Evolutionary conservation across 345 rosid species (phyloP).

Genomic region (Citrus cavaleriei): DNA sequence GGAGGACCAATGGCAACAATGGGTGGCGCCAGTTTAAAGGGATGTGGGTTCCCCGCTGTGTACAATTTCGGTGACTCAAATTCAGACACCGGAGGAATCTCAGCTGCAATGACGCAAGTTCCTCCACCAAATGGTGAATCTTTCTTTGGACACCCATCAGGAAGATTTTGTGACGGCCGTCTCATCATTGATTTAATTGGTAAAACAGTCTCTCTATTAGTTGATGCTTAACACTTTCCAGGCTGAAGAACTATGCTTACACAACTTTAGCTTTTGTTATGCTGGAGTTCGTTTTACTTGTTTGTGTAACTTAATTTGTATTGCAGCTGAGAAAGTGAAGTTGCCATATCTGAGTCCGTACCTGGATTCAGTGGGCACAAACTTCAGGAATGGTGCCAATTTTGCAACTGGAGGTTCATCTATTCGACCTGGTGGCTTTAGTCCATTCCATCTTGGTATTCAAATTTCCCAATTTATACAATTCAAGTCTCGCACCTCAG

Average conservation of each 20-base stretch:
- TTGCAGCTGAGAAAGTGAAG: slow-evolving; percentile 57
- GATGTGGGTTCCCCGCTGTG: slow-evolving; percentile 46
- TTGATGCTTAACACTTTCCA: not conserved
- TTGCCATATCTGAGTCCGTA: slow-evolving; percentile 59
- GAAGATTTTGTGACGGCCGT: slow-evolving; percentile 67
- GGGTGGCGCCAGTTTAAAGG: not conserved
- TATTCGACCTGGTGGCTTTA: slow-evolving; percentile 54
- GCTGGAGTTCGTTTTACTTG: too few species aligned
- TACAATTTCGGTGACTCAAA: slow-evolving; percentile 83
- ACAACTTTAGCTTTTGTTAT: not conserved
- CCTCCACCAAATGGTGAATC: slow-evolving; percentile 65
- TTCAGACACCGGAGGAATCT: slow-evolving; percentile 66
- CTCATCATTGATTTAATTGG: slow-evolving; percentile 52
- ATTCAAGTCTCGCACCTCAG: slow-evolving; percentile 47
- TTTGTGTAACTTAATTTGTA: not conserved
- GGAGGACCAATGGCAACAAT: not conserved
- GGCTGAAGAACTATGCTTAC: not conserved
- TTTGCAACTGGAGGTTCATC: slow-evolving; percentile 78
- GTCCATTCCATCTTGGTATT: slow-evolving; percentile 56
- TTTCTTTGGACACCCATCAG: slow-evolving; percentile 64
- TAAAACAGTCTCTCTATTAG: not conserved
- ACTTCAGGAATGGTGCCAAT: slow-evolving; percentile 66
- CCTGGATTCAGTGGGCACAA: slow-evolving; percentile 61
- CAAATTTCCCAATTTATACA: slow-evolving; percentile 59
- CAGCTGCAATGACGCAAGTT: slow-evolving; percentile 48